Conservation (phyloP, 2,329 filamentous ascomycete species). For the Calonectria pseudoturangicola region DNA sequence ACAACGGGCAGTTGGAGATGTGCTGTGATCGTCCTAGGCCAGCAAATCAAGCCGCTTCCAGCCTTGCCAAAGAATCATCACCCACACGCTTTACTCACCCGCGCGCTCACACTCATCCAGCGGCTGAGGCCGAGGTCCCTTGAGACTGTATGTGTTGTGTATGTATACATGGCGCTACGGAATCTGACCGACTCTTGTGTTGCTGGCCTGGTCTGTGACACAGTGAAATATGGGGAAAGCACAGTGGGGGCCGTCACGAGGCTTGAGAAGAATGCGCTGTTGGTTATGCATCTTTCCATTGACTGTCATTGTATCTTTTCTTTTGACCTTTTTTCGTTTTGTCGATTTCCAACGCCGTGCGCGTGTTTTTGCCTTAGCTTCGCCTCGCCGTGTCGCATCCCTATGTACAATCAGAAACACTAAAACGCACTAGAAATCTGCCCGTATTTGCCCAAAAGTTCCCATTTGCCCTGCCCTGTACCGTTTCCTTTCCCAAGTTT, state of each 20-base stretch:
- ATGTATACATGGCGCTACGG: neutral
- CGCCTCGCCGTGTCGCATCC: slow-evolving; percentile 6
- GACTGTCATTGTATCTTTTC: slow-evolving; percentile 15
- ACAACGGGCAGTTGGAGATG: neutral
- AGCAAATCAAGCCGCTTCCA: neutral
- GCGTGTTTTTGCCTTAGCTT: slow-evolving; percentile 28
- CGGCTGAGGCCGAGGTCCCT: slow-evolving; percentile 11
- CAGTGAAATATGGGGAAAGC: slow-evolving; percentile 13
- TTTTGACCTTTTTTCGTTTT: slow-evolving; percentile 20
- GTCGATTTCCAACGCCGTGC: slow-evolving; percentile 18
- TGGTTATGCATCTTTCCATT: slow-evolving; percentile 11
- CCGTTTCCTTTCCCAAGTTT: slow-evolving; percentile 44
- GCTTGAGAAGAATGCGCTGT: slow-evolving; percentile 5
- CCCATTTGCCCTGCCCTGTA: slow-evolving; percentile 11
- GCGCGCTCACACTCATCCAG: neutral
- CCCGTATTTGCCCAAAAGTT: slow-evolving; percentile 14
- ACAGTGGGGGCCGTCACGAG: slow-evolving; percentile 11
- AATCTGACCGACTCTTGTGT: slow-evolving; percentile 16
- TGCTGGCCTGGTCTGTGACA: slow-evolving; percentile 19
- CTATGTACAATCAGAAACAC: slow-evolving; percentile 41
- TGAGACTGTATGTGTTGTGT: neutral
- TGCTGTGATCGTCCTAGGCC: neutral
- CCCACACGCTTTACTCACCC: neutral
- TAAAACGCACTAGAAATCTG: slow-evolving; percentile 37
- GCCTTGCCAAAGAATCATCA: neutral